phyloP scores from a whole-genome alignment of 129 eudicot species.

The Mikania micrantha region DNA sequence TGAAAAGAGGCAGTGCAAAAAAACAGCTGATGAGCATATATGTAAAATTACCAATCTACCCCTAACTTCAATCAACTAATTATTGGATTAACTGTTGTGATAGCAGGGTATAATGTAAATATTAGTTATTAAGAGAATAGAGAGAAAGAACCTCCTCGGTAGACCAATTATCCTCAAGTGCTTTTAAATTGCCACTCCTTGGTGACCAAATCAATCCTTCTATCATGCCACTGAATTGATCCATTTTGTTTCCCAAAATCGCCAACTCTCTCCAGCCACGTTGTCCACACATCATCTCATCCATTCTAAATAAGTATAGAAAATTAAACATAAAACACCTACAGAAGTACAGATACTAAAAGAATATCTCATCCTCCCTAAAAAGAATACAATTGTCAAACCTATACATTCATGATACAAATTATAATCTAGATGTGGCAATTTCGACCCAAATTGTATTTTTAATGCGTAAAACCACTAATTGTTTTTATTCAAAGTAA shows the following conservation, averaged over 20 bases:
- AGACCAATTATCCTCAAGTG: conserved; percentile 41
- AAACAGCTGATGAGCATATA: neutral
- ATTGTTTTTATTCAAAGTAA: neutral
- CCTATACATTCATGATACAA: neutral
- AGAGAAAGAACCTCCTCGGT: conserved; percentile 48
- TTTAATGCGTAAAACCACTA: neutral
- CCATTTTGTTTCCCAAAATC: conserved; percentile 42
- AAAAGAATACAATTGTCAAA: neutral
- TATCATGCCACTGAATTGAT: conserved; percentile 41
- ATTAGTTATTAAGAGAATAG: neutral
- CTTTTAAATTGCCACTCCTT: conserved; percentile 28
- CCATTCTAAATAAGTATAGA: conserved; percentile 54
- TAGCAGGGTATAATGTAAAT: neutral
- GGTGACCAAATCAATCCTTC: conserved; percentile 54
- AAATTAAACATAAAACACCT: conserved; percentile 4
- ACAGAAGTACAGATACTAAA: neutral
- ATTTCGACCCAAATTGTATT: neutral
- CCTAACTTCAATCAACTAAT: neutral
- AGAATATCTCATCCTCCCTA: neutral
- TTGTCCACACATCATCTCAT: conserved; percentile 79
- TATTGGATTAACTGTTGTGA: neutral
- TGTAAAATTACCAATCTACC: neutral
- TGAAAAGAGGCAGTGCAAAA: neutral
- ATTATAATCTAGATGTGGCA: neutral
- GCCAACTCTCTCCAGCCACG: conserved; percentile 70